Base-by-base conservation (phyloP, 1,284 basidiomycete species). In the Cryptococcus sp. region DNA sequence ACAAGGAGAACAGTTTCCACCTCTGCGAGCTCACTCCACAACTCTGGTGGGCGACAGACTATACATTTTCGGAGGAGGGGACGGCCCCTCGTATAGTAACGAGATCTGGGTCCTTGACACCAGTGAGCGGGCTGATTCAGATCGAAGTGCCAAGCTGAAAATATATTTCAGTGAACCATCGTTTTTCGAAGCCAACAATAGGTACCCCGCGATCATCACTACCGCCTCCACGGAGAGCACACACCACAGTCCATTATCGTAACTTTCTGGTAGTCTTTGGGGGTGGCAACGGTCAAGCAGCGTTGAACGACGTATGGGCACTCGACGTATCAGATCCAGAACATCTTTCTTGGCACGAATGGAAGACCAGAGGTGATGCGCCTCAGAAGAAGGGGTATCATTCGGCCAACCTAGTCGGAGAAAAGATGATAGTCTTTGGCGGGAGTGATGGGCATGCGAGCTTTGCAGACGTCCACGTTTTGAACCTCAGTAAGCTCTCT, bases 261-360 rank as follows among this genome's bases (percentile, higher is more conserved):
- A 83, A 85, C 55, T 88, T 85, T 69, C 83, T 96, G 0, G 90
- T 90, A 81, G 81, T 96, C 3, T 96, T 96, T 71, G 93, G 93
- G 4, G 93, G 93, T 20, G 93, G 93, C 3, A 94, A 93, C 62
- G 93, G 93, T 0, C 83, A 89, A 76, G 86, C 85, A 19, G 93
- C 93, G 1, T 82, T 96, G 61, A 92, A 93, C 70, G 93, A 96
- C 73, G 82, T 95, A 7, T 94, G 92, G 91, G 85, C 87, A 17
- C 81, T 95, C 16, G 91, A 94, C 62, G 84, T 77, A 11, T 67
- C 67, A 6, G 73, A 77, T 51, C 66, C 70, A 46, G 60, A 54
- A 11, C 64, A 64, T 22, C 57, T 77, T 73, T 1, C 82, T 81
- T 57, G 81, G 82, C 51, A 82, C 79, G 67, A 90, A 86, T 52